Base-by-base conservation (phyloP, 768 basidiomycete genomes). In the Mrakia hoshinonis region DNA sequence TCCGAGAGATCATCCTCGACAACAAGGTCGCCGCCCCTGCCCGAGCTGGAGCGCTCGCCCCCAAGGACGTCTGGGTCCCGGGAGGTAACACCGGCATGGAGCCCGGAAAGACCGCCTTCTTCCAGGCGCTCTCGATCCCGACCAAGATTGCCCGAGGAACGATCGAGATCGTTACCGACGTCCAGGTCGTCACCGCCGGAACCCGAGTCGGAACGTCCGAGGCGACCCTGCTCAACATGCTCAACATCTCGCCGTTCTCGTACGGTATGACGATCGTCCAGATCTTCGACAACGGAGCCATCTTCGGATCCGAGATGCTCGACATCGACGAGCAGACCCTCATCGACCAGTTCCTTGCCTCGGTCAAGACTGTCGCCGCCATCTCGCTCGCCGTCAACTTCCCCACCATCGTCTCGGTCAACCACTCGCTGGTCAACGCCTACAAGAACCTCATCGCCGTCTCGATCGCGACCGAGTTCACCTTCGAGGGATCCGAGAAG, bases 141-240 rank as follows among this genome's bases (percentile, higher is more conserved):
- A 99, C 96, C 81, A 99, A 99, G 87, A 98, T 99, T 76, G 94
- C 96, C 65, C 90, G 96, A 87, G 96, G 96, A 85, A 98, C 96
- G 68, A 98, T 99, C 77, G 96, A 99, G 91, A 99, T 98, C 80
- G 91, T 96, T 73, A 86, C 88, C 75, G 94, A 98, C 79, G 89
- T 98, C 79, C 88, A 94, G 83, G 94, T 99, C 84, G 91, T 99
- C 78, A 82, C 83, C 58, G 91, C 88, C 68, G 94, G 94, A 73
- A 88, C 87, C 75, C 91, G 92, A 84, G 96, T 99, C 81, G 96
- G 96, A 76, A 79, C 89, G 38, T 99, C 96, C 82, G 95, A 98
- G 83, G 95, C 96, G 66, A 93, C 94, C 73, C 86, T 99, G 76
- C 85, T 99, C 76, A 98, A 99, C 90, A 96, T 99, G 96, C 81